phyloP scores from a whole-genome alignment of 768 basidiomycete species.

The Leucocoprinus birnbaumii region DNA sequence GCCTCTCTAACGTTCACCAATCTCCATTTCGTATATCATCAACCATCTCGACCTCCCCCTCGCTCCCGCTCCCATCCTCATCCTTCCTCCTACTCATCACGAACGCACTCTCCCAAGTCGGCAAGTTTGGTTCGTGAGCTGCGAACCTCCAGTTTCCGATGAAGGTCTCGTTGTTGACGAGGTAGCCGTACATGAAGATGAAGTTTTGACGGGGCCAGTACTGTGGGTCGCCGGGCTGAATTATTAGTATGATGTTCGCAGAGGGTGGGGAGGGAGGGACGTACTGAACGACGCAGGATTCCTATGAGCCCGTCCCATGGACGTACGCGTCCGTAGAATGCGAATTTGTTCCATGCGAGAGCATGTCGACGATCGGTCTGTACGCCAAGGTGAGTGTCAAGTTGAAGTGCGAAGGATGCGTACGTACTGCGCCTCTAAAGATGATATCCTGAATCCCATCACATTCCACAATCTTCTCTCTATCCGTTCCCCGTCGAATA shows the following conservation, averaged over 20 bases:
- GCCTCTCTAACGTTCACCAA: too few relatives aligned
- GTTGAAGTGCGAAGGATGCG: slow-evolving; percentile 13
- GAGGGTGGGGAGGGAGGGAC: slow-evolving; percentile 12
- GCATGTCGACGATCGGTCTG: slow-evolving; percentile 49
- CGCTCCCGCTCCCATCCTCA: neutral
- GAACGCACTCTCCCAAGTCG: slow-evolving; percentile 64
- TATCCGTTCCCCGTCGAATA: slow-evolving; percentile 18
- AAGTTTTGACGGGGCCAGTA: slow-evolving; percentile 19
- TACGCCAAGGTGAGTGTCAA: neutral
- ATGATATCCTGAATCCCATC: slow-evolving; percentile 59
- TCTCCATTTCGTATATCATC: too few relatives aligned
- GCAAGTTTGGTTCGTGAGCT: slow-evolving; percentile 37
- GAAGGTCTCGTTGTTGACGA: slow-evolving; percentile 61
- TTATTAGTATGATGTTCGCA: slow-evolving; percentile 11
- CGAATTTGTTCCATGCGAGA: slow-evolving; percentile 45
- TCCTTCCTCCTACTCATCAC: slow-evolving; percentile 50
- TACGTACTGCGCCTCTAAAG: slow-evolving; percentile 53
- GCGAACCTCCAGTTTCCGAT: slow-evolving; percentile 72
- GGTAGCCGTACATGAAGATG: slow-evolving; percentile 66
- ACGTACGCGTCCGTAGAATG: slow-evolving; percentile 51
- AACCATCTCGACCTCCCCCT: too few relatives aligned
- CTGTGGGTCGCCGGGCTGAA: neutral
- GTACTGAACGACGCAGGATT: slow-evolving; percentile 40
- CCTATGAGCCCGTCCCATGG: slow-evolving; percentile 60
- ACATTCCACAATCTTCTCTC: slow-evolving; percentile 31